Conservation (phyloP, 148 eudicot genomes). For the Rhododendron simsii region DNA sequence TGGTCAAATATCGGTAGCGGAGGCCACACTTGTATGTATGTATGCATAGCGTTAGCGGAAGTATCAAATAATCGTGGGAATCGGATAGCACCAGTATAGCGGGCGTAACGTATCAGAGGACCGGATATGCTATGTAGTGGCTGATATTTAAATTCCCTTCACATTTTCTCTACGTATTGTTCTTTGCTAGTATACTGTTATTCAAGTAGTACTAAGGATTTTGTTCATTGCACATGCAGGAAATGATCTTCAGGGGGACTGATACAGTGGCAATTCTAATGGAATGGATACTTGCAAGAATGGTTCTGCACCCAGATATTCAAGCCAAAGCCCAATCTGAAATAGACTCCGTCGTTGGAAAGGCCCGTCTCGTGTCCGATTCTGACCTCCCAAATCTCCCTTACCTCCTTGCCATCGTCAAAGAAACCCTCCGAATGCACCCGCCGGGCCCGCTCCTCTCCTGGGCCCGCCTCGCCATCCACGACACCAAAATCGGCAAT, state of each 20-base stretch:
- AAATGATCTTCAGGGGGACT: constrained; percentile 93
- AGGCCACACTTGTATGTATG: neutral
- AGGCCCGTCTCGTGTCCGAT: constrained; percentile 31
- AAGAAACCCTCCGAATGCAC: constrained; percentile 82
- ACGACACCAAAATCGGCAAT: constrained; percentile 64
- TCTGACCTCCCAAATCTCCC: constrained; percentile 74
- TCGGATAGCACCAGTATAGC: too few relatives aligned
- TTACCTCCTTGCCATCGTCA: constrained; percentile 65
- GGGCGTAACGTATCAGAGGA: too few relatives aligned
- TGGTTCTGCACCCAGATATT: constrained; percentile 84
- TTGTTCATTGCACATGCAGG: constrained; percentile 33
- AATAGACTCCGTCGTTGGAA: constrained; percentile 49
- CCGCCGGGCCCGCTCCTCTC: constrained; percentile 96
- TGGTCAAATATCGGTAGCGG: neutral
- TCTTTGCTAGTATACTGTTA: neutral
- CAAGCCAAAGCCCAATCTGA: constrained; percentile 87
- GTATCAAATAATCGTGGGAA: too few relatives aligned
- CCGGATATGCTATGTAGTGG: too few relatives aligned
- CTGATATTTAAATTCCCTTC: too few relatives aligned
- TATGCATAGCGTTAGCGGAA: too few relatives aligned
- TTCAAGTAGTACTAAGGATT: neutral
- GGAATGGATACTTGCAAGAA: constrained; percentile 89
- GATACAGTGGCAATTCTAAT: constrained; percentile 86
- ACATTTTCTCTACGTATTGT: too few relatives aligned
- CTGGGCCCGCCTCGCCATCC: constrained; percentile 91